These are phyloP conservation scores for Penicillium sp. DNA, from an alignment of 2,329 filamentous ascomycete genomes.

Conservation along the genomic window DNA sequence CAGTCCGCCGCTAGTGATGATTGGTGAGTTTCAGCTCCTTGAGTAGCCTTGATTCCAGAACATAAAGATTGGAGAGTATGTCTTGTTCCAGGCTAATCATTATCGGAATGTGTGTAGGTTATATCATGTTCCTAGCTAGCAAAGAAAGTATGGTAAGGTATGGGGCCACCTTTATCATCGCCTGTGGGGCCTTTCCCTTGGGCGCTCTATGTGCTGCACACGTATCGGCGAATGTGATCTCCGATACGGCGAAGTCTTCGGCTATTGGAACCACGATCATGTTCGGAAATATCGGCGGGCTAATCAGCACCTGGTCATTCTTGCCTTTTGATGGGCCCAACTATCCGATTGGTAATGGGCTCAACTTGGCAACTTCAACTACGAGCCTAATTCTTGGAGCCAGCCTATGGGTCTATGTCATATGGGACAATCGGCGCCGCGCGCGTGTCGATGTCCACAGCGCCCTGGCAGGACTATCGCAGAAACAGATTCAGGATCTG, in stretches of 20 bases:
- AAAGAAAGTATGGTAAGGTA: conserved; percentile 57
- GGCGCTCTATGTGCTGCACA: conserved; percentile 67
- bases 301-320: conserved; percentile 66
- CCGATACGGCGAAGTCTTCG: conserved; percentile 65
- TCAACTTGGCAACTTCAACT: conserved; percentile 65
- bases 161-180: conserved; percentile 68
- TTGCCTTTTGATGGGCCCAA: conserved; percentile 62
- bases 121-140: conserved; percentile 67
- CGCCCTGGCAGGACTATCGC: conserved; percentile 54
- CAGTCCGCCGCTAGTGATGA: conserved; percentile 62
- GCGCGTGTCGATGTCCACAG: conserved; percentile 55
- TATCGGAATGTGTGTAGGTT: conserved; percentile 39
- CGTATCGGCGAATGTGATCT: conserved; percentile 67
- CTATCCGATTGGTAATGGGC: conserved; percentile 68
- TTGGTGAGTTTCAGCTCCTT: conserved; percentile 33
- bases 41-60: not conserved
- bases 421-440: conserved; percentile 59
- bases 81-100: not conserved
- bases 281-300: conserved; percentile 69
- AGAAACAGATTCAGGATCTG: conserved; percentile 57
- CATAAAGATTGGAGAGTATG: not conserved
- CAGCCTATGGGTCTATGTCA: conserved; percentile 59
- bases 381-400: conserved; percentile 54
- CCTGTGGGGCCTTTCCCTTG: conserved; percentile 61
- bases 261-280: conserved; percentile 68